Evolutionary conservation across 768 basidiomycete genomes (phyloP), one percentile per base, ranked within the genome.

Genomic region (Leccinum pellstonianum): DNA sequence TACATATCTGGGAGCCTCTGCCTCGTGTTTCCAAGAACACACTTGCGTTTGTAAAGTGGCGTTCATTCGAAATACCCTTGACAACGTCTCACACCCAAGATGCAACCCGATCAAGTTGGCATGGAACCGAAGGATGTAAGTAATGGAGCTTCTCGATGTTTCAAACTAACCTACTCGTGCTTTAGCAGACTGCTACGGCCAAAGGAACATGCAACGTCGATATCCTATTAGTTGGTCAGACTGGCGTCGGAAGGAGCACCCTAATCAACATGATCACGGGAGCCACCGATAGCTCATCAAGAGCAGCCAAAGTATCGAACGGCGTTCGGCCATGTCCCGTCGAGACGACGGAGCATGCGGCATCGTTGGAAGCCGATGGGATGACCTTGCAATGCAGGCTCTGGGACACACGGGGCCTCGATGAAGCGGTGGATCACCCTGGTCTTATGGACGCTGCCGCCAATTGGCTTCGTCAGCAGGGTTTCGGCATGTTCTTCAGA

Each of bases 191-290:
- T 17, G 9, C 55, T 50, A 37, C 41, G 41, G 33, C 10, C n/a
- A 49, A 55, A 10, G 48, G 29, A 27, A 31, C 47, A 37, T 19
- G 29, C 29, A 38, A 47, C 56, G 17, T 62, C 59, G 21, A 65
- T 12, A 57, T 70, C 29, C 65, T 70, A 23, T 54, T 71, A 51
- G 70, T 63, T 47, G 70, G 68, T 27, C 70, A 70, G 35, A 70
- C 70, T 9, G 69, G 68, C 41, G 68, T 70, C n/a, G 69, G 69
- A 41, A 70, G 68, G 31, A 70, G 70, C 48, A 68, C 68, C 4
- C 33, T 70, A 58, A 57, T 68, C 60, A 70, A 70, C 29, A 72
- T 70, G 70, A 67, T 67, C 56, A 62, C 49, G 9, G 70, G 63
- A 41, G 62, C 55, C 33, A 21, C 47, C 38, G 52, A 54, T 11